Conservation (phyloP, 2,329 filamentous ascomycete genomes). For the Botrytis hyacinthi region DNA sequence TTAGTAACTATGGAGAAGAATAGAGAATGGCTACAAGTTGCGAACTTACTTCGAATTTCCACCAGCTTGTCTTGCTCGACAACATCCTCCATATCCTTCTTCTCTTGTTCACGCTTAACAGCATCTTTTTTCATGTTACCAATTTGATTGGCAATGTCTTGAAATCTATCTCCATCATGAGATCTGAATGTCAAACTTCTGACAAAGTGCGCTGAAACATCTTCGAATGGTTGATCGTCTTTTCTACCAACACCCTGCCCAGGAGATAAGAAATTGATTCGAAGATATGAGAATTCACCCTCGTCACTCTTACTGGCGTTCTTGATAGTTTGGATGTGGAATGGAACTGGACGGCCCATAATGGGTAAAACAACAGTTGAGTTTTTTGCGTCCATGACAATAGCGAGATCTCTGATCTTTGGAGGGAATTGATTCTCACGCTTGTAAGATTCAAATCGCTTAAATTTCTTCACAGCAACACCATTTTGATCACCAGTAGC, state of each 20-base stretch:
- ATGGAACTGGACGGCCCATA: constrained; percentile 95
- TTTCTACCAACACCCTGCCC: constrained; percentile 96
- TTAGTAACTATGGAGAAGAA: constrained; percentile 41
- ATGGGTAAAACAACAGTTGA: constrained; percentile 89
- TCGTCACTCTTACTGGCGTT: constrained; percentile 98
- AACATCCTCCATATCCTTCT: constrained; percentile 99
- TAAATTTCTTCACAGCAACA: constrained; percentile 95
- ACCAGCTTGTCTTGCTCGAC: constrained; percentile 97
- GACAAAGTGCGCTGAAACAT: constrained; percentile 92
- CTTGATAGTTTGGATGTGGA: constrained; percentile 98
- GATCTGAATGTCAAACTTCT: constrained; percentile 94
- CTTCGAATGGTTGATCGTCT: constrained; percentile 97
- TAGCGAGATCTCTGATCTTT: constrained; percentile 79
- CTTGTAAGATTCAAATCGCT: constrained; percentile 98
- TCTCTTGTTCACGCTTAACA: constrained; percentile 90
- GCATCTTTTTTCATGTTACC: constrained; percentile 94
- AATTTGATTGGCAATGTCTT: constrained; percentile 88
- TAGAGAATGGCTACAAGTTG: not conserved
- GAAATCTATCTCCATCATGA: constrained; percentile 81
- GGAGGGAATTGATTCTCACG: constrained; percentile 89
- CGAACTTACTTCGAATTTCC: constrained; percentile 78
- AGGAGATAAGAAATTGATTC: constrained; percentile 96
- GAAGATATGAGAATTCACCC: constrained; percentile 86
- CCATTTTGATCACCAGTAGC: constrained; percentile 83
- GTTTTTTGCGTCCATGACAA: constrained; percentile 89